A percentile compares a stretch with the other conserved stretches of the same genome.
These are phyloP conservation scores for Comarum palustre DNA, from an alignment of 306 rosid species.

Conservation along the genomic window DNA sequence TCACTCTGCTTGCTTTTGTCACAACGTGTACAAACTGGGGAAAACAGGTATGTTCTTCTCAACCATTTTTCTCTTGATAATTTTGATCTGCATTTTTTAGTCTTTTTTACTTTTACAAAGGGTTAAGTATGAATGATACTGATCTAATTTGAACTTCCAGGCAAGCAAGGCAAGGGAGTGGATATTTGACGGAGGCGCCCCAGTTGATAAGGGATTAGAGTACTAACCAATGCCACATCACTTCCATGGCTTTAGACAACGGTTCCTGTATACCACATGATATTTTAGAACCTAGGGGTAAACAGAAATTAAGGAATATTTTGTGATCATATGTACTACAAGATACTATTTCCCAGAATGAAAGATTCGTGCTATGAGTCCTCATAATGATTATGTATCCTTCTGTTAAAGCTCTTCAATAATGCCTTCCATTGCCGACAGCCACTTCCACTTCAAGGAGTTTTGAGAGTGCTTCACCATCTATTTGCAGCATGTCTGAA, in stretches of 20 bases:
- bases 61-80: background rate
- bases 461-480: constrained; percentile 62
- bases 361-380: constrained; percentile 43
- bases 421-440: constrained; percentile 86
- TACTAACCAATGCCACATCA: background rate
- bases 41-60: constrained; percentile 37
- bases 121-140: background rate
- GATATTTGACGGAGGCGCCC: constrained; percentile 21
- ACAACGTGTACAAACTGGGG: constrained; percentile 56
- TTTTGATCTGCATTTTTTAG: background rate
- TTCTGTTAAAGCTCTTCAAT: constrained; percentile 97
- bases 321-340: background rate
- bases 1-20: constrained; percentile 39
- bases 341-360: background rate
- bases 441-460: constrained; percentile 77
- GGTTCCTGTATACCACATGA: constrained; percentile 16
- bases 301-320: constrained; percentile 2
- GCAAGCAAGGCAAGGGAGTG: constrained; percentile 34
- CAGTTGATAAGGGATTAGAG: constrained; percentile 7
- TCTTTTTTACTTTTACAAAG: background rate
- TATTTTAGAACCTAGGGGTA: background rate
- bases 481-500: constrained; percentile 76
- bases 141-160: constrained; percentile 11
- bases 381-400: constrained; percentile 81
- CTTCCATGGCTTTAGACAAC: too few relatives aligned